Conservation (phyloP, 2,329 filamentous ascomycete species). For the Kalmusia sp. region DNA sequence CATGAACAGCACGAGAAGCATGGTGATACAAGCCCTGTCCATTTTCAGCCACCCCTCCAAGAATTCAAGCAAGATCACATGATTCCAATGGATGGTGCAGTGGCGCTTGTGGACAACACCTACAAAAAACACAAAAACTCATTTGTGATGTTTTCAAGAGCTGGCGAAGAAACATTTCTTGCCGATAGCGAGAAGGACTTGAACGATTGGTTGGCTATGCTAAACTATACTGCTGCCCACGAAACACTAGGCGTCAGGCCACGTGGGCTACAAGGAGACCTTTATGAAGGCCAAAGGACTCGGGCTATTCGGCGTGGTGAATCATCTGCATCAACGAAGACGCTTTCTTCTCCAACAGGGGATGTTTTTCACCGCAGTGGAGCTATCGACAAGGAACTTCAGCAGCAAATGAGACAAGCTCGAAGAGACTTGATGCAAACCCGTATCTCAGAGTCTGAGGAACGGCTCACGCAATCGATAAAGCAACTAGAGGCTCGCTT, state of each 20-base stretch:
- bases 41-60: conserved; percentile 88
- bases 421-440: conserved; percentile 81
- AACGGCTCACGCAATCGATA: conserved; percentile 74
- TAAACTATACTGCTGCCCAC: conserved; percentile 96
- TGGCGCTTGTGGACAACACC: conserved; percentile 82
- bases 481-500: conserved; percentile 83
- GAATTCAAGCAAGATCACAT: conserved; percentile 94
- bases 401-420: conserved; percentile 83
- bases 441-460: conserved; percentile 83
- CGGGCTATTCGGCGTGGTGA: conserved; percentile 76
- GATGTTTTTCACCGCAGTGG: conserved; percentile 77
- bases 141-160: conserved; percentile 85
- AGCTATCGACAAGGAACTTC: conserved; percentile 80
- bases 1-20: conserved; percentile 82
- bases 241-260: conserved; percentile 90
- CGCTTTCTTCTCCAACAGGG: conserved; percentile 74
- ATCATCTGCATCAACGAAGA: conserved; percentile 59
- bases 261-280: conserved; percentile 82
- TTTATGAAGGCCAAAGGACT: conserved; percentile 81
- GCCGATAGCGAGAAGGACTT: conserved; percentile 90
- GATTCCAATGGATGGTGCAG: conserved; percentile 91
- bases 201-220: conserved; percentile 95
- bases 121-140: conserved; percentile 98
- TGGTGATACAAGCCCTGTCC: conserved; percentile 77
- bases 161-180: conserved; percentile 85